These are phyloP conservation scores for Stipa capillata DNA, from an alignment of 176 grass and related monocot species.

Conservation along the genomic window DNA sequence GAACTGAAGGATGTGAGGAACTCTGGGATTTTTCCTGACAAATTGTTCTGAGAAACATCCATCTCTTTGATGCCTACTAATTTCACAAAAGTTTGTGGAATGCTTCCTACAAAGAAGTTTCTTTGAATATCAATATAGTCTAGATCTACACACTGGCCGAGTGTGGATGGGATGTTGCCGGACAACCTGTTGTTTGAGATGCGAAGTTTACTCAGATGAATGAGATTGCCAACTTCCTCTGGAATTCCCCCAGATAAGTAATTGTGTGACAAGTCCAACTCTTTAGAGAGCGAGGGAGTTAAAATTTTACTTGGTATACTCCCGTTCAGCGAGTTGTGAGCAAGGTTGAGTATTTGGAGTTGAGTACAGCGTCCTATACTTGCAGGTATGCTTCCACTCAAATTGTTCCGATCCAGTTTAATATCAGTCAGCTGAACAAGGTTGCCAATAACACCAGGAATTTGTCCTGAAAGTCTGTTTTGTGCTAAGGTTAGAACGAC, in stretches of 20 bases:
- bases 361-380: constrained; percentile 7
- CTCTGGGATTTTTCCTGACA: constrained; percentile 33
- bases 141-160: constrained; percentile 31
- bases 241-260: constrained; percentile 28
- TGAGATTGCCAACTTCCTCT: constrained; percentile 28
- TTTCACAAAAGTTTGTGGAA: constrained; percentile 29
- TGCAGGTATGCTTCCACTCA: constrained; percentile 32
- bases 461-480: constrained; percentile 32
- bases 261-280: constrained; percentile 42
- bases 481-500: constrained; percentile 1
- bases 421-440: constrained; percentile 29
- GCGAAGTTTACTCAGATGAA: constrained; percentile 1
- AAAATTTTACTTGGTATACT: constrained; percentile 32
- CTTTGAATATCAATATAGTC: constrained; percentile 34
- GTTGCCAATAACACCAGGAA: constrained; percentile 26
- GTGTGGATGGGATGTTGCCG: constrained; percentile 8
- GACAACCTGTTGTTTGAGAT: constrained; percentile 31
- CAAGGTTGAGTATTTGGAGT: constrained; percentile 26
- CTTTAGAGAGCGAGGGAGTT: constrained; percentile 11
- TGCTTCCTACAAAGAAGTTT: constrained; percentile 29
- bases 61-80: constrained; percentile 18
- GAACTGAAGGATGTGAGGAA: constrained; percentile 18
- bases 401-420: constrained; percentile 12
- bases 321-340: constrained; percentile 36
- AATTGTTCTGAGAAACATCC: constrained; percentile 44